Evolutionary conservation across 768 basidiomycete species (phyloP).

Genomic region (Boletus tylopilopsis): DNA sequence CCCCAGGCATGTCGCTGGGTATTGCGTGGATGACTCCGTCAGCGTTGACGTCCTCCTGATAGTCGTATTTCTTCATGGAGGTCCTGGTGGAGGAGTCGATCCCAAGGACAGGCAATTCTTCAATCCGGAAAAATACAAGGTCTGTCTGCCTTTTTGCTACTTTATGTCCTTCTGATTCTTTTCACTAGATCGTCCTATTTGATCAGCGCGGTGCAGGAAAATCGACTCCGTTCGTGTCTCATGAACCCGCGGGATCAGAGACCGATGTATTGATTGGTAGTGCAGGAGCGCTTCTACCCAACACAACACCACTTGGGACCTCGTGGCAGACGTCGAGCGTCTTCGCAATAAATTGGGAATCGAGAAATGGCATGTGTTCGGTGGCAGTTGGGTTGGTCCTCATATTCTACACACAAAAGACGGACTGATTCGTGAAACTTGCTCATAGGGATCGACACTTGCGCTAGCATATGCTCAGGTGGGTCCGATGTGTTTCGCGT

Average conservation of each 20-base stretch:
- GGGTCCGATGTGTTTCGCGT: neutral
- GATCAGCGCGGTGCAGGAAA: constrained; percentile 91
- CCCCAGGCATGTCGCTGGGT: constrained; percentile 50
- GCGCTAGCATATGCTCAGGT: constrained; percentile 85
- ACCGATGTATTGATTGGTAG: constrained; percentile 3
- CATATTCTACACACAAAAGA: neutral
- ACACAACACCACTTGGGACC: constrained; percentile 93
- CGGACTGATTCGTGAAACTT: neutral
- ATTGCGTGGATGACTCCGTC: neutral
- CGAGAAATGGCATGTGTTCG: constrained; percentile 92
- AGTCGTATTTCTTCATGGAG: constrained; percentile 85
- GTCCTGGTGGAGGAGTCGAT: constrained; percentile 77
- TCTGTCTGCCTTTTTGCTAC: constrained; percentile 19
- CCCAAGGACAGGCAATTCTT: constrained; percentile 73
- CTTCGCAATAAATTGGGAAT: constrained; percentile 71
- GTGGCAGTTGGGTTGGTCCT: constrained; percentile 81
- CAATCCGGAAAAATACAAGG: constrained; percentile 83
- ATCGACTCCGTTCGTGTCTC: constrained; percentile 66
- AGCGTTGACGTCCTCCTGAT: neutral
- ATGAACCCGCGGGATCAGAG: neutral
- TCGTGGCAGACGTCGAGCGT: constrained; percentile 86
- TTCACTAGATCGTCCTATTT: constrained; percentile 69
- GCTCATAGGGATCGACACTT: constrained; percentile 73
- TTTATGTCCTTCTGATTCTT: neutral
- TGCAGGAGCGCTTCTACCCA: constrained; percentile 66